Evolutionary conservation across 2,329 filamentous ascomycete genomes (phyloP).

Genomic region (Phialemoniopsis sp.): DNA sequence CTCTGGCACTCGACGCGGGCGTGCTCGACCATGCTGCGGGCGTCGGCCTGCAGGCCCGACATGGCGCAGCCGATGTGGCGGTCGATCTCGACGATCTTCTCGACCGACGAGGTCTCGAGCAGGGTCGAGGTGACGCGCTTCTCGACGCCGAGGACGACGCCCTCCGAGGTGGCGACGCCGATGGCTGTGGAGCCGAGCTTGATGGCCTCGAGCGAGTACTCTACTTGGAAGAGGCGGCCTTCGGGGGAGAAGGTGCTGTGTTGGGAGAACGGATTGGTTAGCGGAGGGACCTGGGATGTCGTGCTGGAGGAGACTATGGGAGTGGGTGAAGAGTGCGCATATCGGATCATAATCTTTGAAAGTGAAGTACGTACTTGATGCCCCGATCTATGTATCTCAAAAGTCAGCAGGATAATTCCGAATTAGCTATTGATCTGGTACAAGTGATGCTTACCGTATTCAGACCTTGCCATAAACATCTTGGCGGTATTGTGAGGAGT

Average conservation of each 20-base stretch:
- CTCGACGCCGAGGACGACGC: constrained; percentile 95
- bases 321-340: constrained; percentile 3
- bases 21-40: constrained; percentile 96
- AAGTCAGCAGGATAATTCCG: not conserved
- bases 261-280: not conserved
- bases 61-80: constrained; percentile 98
- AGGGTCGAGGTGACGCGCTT: constrained; percentile 98
- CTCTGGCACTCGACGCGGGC: constrained; percentile 96
- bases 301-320: too few relatives aligned
- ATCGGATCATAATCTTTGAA: too few relatives aligned
- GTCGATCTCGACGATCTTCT: constrained; percentile 99
- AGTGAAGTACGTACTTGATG: constrained; percentile 86
- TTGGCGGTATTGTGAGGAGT: constrained; percentile 44
- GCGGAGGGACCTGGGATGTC: too few relatives aligned
- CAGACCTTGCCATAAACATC: constrained; percentile 99
- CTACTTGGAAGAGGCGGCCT: constrained; percentile 99
- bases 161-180: constrained; percentile 91
- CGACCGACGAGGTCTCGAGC: constrained; percentile 94
- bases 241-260: constrained; percentile 96
- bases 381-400: constrained; percentile 69
- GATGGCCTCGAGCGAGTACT: constrained; percentile 99
- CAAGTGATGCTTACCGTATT: constrained; percentile 73
- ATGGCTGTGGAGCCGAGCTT: constrained; percentile 98
- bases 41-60: constrained; percentile 95
- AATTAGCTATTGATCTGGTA: not conserved